These are phyloP conservation scores for Chimonanthus salicifolius DNA, from an alignment of 164 flowering plant species.

Conservation along the genomic window DNA sequence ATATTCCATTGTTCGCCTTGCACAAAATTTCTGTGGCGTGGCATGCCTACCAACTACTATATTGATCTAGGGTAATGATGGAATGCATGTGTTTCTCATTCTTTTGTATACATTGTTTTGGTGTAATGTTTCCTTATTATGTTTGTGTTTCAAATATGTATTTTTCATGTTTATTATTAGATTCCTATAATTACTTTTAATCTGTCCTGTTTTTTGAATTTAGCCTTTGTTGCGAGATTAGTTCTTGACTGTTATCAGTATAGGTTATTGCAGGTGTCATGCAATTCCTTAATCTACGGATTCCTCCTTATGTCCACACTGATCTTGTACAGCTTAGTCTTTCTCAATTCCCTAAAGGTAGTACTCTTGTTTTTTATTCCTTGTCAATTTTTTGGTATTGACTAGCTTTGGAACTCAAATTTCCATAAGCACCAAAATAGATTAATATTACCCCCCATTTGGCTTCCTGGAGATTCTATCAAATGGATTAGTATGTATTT, in stretches of 20 bases:
- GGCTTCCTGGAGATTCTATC: not conserved
- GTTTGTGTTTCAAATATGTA: too few species aligned
- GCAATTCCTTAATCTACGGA: slow-evolving; percentile 50
- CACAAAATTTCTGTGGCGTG: too few species aligned
- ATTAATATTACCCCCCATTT: not conserved
- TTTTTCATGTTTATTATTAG: not conserved
- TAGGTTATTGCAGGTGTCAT: slow-evolving; percentile 90
- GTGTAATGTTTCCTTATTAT: too few species aligned
- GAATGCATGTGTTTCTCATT: too few species aligned
- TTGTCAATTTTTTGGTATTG: not conserved
- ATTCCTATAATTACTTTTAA: not conserved
- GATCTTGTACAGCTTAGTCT: slow-evolving; percentile 65
- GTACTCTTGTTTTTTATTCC: slow-evolving; percentile 14
- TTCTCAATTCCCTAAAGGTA: slow-evolving; percentile 38
- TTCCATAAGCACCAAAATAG: not conserved
- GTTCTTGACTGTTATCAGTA: slow-evolving; percentile 13
- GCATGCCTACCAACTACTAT: too few species aligned
- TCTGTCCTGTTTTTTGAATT: not conserved
- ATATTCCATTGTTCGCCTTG: too few species aligned
- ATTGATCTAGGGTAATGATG: too few species aligned
- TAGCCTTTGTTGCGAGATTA: not conserved
- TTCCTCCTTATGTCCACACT: slow-evolving; percentile 78
- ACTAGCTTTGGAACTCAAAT: not conserved
- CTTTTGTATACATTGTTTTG: too few species aligned
- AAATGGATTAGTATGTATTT: not conserved